Evolutionary conservation across 2,329 filamentous ascomycete species (phyloP).

Genomic region (Teratosphaeriaceae sp.): DNA sequence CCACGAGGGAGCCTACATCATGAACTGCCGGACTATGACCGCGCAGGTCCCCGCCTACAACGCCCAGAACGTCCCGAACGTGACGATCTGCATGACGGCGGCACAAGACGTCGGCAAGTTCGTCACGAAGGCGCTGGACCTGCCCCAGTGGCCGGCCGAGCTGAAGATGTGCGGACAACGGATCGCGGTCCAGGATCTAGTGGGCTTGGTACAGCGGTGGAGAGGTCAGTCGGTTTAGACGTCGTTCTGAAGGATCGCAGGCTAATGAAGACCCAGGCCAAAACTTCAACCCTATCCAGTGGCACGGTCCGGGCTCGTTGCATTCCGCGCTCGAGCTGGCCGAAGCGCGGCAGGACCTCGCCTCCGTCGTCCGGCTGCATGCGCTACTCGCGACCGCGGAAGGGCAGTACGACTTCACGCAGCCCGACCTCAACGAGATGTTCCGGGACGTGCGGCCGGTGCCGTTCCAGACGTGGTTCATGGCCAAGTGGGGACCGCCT

Average conservation of each 20-base stretch:
- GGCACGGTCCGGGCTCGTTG: slow-evolving; percentile 42
- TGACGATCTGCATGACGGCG: slow-evolving; percentile 61
- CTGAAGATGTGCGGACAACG: slow-evolving; percentile 64
- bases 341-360: slow-evolving; percentile 25
- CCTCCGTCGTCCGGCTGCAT: slow-evolving; percentile 42
- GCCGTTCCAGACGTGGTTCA: slow-evolving; percentile 35
- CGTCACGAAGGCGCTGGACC: slow-evolving; percentile 60
- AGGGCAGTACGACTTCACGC: slow-evolving; percentile 59
- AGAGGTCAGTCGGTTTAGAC: slow-evolving; percentile 25
- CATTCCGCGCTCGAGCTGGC: slow-evolving; percentile 44
- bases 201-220: slow-evolving; percentile 48
- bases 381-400: slow-evolving; percentile 62
- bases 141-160: slow-evolving; percentile 60
- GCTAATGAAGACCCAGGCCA: slow-evolving; percentile 8
- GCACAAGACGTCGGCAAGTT: slow-evolving; percentile 65
- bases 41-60: slow-evolving; percentile 57
- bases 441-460: slow-evolving; percentile 33
- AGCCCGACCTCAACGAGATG: slow-evolving; percentile 51
- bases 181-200: slow-evolving; percentile 54
- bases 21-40: slow-evolving; percentile 52
- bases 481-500: slow-evolving; percentile 13
- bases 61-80: slow-evolving; percentile 38
- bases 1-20: slow-evolving; percentile 57
- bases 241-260: neutral
- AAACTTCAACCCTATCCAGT: slow-evolving; percentile 24